Evolutionary conservation across 2,329 filamentous ascomycete species (phyloP), one percentile per base, ranked within the genome.

Genomic region (Cytospora schulzeri): DNA sequence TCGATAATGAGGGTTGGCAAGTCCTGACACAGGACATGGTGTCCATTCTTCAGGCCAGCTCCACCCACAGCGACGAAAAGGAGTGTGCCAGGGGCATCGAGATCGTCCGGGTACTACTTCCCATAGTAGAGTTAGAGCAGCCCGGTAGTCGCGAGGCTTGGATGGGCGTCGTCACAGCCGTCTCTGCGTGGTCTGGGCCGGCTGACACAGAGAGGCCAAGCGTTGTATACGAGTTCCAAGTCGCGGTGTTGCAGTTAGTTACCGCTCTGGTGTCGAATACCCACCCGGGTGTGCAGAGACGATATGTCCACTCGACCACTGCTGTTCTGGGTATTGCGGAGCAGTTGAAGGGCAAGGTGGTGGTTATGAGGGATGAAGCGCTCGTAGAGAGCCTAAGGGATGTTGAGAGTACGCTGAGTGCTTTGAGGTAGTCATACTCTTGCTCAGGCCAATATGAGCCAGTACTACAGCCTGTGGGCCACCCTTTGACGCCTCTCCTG

Each of bases 161-260:
- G 85, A 83, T 88, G 80, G 77, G 79, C 38, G 67, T 84, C 9
- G 78, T 88, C 38, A 85, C 81, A 2, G 72, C 73, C 1, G 79
- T 83, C 1, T 81, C 85, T 2, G 81, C 79, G 4, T 83, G 80
- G 79, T 70, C 79, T 52, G 71, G 78, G 0, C 75, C 81, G 14
- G 45, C 45, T 24, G 68, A 70, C 58, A 66, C 19, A 55, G 70
- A 69, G 26, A 68, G 65, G 55, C 57, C 69, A 2, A 57, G 68
- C 8, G 58, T 70, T 0, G 71, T 79, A 4, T 73, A 76, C n/a
- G 86, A 88, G 64, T 80, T 85, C 58, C 77, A 81, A 54, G 76
- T 85, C 5, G 83, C 83, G 1, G 78, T 80, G 31, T 71, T 88
- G 58, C 85, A 88, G 72, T 79, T 89, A 1, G 83, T 81, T 26